A percentile compares a stretch with the other conserved stretches of the same genome.
phyloP scores from a whole-genome alignment of 352 stramenopile species.

The Peronospora belbahrii region DNA sequence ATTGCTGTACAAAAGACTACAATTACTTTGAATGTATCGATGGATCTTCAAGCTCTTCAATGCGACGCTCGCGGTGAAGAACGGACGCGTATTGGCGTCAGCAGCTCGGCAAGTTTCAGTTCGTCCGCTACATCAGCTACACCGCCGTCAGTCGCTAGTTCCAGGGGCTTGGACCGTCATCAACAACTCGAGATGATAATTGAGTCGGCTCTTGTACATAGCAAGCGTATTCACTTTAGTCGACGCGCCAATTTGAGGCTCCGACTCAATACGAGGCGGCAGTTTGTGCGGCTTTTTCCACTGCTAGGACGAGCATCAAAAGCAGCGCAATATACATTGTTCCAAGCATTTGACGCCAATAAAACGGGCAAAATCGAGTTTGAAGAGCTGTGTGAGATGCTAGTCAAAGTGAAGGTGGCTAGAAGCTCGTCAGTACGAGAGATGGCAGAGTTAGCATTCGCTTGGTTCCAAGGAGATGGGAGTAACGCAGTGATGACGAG shows the following conservation, averaged over 20 bases:
- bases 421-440: slow-evolving; percentile 16
- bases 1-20: slow-evolving; percentile 26
- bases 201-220: slow-evolving; percentile 23
- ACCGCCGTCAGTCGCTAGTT: slow-evolving; percentile 6
- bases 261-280: slow-evolving; percentile 27
- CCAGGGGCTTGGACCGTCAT: slow-evolving; percentile 16
- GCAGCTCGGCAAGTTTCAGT: slow-evolving; percentile 21
- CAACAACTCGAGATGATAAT: slow-evolving; percentile 18
- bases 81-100: slow-evolving; percentile 4
- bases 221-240: slow-evolving; percentile 38
- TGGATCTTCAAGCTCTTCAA: slow-evolving; percentile 5
- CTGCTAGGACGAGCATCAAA: slow-evolving; percentile 27
- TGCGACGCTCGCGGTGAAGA: slow-evolving; percentile 4
- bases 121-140: slow-evolving; percentile 16
- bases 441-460: slow-evolving; percentile 46
- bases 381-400: slow-evolving; percentile 51
- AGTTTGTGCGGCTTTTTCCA: slow-evolving; percentile 56
- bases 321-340: slow-evolving; percentile 31
- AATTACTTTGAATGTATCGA: slow-evolving; percentile 4
- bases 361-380: slow-evolving; percentile 45
- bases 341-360: slow-evolving; percentile 43
- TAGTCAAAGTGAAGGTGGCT: slow-evolving; percentile 31
- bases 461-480: slow-evolving; percentile 45
- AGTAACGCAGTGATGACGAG: slow-evolving; percentile 20
- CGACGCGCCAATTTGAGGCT: slow-evolving; percentile 37